A percentile compares a stretch with the other conserved stretches of the same genome.
Evolutionary conservation across 1,284 basidiomycete species (phyloP).

Genomic region (Pseudozyma tsukubaensis): DNA sequence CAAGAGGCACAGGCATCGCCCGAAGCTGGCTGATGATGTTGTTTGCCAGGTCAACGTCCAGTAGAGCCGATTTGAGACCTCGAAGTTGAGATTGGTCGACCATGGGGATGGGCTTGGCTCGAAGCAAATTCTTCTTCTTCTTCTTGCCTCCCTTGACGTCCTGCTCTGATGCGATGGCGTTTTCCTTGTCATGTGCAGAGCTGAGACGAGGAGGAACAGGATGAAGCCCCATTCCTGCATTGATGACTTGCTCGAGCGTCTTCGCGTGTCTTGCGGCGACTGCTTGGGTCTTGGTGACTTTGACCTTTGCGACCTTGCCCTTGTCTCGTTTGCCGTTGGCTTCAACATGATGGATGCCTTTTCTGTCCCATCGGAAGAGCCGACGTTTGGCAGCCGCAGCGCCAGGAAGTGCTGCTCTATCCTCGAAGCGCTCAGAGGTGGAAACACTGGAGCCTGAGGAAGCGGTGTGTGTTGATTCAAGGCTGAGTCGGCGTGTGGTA

Average conservation of each 20-base stretch:
- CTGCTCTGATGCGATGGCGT: neutral
- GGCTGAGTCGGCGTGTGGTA: constrained; percentile 13
- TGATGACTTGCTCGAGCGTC: constrained; percentile 60
- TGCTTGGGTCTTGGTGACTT: constrained; percentile 52
- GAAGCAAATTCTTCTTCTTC: constrained; percentile 27
- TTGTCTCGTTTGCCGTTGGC: constrained; percentile 26
- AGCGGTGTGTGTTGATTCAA: constrained; percentile 20
- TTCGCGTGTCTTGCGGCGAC: constrained; percentile 59
- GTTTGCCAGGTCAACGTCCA: constrained; percentile 56
- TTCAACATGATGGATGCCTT: constrained; percentile 37
- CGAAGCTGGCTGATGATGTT: constrained; percentile 61
- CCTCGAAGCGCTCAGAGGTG: constrained; percentile 16
- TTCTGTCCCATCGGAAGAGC: constrained; percentile 46
- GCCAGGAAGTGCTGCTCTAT: constrained; percentile 24
- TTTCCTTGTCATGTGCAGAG: constrained; percentile 3
- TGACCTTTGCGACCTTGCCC: constrained; percentile 45
- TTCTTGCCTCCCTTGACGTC: constrained; percentile 28
- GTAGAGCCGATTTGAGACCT: constrained; percentile 56
- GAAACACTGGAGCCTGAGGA: constrained; percentile 15
- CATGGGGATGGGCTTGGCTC: constrained; percentile 30
- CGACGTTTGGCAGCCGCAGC: constrained; percentile 37
- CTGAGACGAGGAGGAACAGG: constrained; percentile 29
- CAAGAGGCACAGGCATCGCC: constrained; percentile 46
- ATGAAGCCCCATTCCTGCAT: constrained; percentile 52
- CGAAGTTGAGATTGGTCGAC: constrained; percentile 47